These are phyloP conservation scores for Phytophthora pisi DNA, from an alignment of 352 stramenopile genomes.

Conservation along the genomic window DNA sequence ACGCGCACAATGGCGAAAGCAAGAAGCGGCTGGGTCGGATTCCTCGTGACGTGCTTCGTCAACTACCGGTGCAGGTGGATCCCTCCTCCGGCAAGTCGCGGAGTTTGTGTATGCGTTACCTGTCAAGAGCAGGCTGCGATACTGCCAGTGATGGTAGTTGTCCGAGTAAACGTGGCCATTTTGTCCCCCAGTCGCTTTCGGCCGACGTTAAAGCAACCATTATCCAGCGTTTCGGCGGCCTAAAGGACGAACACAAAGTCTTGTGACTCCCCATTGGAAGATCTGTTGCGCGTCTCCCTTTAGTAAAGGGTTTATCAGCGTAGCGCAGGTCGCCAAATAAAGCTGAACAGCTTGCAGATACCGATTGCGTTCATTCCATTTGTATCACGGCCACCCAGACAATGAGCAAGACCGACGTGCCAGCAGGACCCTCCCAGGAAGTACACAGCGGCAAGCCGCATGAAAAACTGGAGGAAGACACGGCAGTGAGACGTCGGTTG, in stretches of 20 bases:
- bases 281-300: neutral
- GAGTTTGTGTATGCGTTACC: neutral
- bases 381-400: no score
- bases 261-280: neutral
- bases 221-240: neutral
- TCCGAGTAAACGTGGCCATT: neutral
- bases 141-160: neutral
- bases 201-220: neutral
- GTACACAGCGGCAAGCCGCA: no score
- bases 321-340: no score
- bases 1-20: neutral
- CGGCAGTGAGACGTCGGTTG: no score
- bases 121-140: neutral
- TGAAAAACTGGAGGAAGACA: no score
- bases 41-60: neutral
- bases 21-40: neutral
- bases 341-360: no score
- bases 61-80: neutral
- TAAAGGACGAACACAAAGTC: neutral
- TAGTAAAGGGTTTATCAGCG: neutral
- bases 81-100: neutral
- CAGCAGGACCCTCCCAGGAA: no score
- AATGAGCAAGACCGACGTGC: no score
- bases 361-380: no score
- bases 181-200: neutral